These are phyloP conservation scores for Tulasnella sp. DNA, from an alignment of 768 basidiomycete species.

Conservation along the genomic window DNA sequence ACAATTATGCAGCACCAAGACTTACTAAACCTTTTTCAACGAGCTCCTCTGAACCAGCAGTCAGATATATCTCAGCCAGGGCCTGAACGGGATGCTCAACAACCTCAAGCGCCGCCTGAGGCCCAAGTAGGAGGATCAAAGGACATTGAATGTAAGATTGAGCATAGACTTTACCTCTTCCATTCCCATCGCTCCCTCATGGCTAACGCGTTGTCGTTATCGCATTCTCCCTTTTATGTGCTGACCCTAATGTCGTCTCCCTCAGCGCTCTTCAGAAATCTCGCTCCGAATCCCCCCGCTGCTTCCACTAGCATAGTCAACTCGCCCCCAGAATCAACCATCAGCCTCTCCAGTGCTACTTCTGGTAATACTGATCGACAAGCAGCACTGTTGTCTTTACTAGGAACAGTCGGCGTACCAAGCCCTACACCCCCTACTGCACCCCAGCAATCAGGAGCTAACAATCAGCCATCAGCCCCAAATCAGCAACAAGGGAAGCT, in stretches of 20 bases:
- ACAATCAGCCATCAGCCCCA: conserved; percentile 47
- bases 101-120: conserved; percentile 1
- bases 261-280: conserved; percentile 8
- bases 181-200: conserved; percentile 11
- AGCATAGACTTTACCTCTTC: not conserved
- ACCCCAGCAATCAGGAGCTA: conserved; percentile 31
- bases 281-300: not conserved
- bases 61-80: not conserved
- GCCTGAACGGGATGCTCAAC: not conserved
- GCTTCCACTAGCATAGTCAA: not conserved
- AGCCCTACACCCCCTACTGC: conserved; percentile 23
- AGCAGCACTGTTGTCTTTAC: conserved; percentile 61
- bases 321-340: not conserved
- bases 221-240: not conserved
- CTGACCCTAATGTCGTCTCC: not conserved
- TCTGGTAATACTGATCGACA: conserved; percentile 48
- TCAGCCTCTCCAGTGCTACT: conserved; percentile 6
- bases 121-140: conserved; percentile 1
- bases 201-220: conserved; percentile 1
- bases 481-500: conserved; percentile 56
- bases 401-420: conserved; percentile 38
- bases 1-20: conserved; percentile 9
- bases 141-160: conserved; percentile 11
- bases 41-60: conserved; percentile 1
- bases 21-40: conserved; percentile 9